A percentile compares a stretch with the other conserved stretches of the same genome.
These are phyloP conservation scores for Daldinia sp. DNA, from an alignment of 2,329 filamentous ascomycete species.

Conservation along the genomic window DNA sequence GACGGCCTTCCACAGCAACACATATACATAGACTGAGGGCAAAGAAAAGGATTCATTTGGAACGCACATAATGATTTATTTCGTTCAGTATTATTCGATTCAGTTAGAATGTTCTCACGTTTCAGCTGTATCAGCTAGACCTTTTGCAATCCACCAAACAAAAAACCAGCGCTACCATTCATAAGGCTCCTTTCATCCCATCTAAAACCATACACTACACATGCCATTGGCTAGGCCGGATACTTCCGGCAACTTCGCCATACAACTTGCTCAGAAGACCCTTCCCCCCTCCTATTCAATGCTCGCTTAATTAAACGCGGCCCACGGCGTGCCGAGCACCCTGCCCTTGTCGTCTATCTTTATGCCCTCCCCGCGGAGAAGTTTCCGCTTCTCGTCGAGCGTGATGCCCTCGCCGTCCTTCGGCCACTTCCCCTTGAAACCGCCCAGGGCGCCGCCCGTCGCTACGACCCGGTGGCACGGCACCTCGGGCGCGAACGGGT, in stretches of 20 bases:
- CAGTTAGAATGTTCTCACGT: not conserved
- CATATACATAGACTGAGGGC: not conserved
- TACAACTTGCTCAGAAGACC: not conserved
- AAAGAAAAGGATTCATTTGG: not conserved
- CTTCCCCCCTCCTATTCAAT: not conserved
- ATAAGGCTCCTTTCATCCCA: not conserved
- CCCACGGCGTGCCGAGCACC: constrained; percentile 69
- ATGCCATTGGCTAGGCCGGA: not conserved
- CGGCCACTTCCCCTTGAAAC: constrained; percentile 76
- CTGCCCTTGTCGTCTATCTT: constrained; percentile 70
- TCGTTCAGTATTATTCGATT: too few species aligned
- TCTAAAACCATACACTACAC: not conserved
- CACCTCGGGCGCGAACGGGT: constrained; percentile 81
- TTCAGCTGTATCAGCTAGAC: not conserved
- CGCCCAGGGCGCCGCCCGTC: constrained; percentile 76
- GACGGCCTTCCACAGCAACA: not conserved
- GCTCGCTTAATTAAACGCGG: constrained; percentile 52
- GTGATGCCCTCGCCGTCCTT: constrained; percentile 71
- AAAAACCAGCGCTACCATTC: not conserved
- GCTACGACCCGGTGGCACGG: constrained; percentile 87
- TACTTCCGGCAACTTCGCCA: not conserved
- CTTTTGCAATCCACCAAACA: not conserved
- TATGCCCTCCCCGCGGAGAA: constrained; percentile 74
- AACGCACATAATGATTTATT: not conserved
- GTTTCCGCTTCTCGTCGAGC: constrained; percentile 71